Percentiles rank a stretch among this genome's conserved stretches.
These are phyloP conservation scores for Lunasporangiospora selenospora DNA, from an alignment of 192 early-diverging fungal genomes.

Conservation along the genomic window DNA sequence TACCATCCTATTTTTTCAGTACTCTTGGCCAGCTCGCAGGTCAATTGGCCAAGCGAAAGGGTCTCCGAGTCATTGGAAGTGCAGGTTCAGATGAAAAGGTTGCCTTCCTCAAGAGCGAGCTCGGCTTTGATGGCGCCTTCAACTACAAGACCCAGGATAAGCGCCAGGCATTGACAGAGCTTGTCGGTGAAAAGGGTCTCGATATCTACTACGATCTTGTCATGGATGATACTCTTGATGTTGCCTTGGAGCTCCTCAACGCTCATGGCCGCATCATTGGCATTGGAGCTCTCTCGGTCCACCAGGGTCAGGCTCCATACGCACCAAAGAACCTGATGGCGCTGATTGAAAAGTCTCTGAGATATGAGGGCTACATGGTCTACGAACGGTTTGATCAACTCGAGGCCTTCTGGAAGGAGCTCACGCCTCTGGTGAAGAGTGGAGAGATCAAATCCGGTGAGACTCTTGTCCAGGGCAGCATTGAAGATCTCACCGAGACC, in stretches of 20 bases:
- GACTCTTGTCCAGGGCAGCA: neutral
- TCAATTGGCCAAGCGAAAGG: conserved; percentile 79
- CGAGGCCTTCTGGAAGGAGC: conserved; percentile 16
- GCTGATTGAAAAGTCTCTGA: conserved; percentile 12
- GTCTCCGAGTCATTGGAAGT: conserved; percentile 83
- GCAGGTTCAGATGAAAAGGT: conserved; percentile 89
- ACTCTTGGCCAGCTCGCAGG: conserved; percentile 74
- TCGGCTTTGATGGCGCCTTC: conserved; percentile 85
- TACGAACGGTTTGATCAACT: conserved; percentile 9
- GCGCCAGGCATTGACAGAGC: neutral
- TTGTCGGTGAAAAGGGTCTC: conserved; percentile 42
- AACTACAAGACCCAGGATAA: conserved; percentile 80
- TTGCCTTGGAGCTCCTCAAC: conserved; percentile 33
- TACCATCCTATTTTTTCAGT: conserved; percentile 31
- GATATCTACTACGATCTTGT: conserved; percentile 92
- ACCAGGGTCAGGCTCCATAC: neutral
- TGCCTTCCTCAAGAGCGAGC: conserved; percentile 62
- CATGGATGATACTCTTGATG: conserved; percentile 48
- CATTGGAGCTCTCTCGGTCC: conserved; percentile 3
- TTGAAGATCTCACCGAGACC: conserved; percentile 1
- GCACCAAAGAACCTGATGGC: conserved; percentile 3
- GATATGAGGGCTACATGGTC: conserved; percentile 4
- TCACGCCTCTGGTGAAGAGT: conserved; percentile 20
- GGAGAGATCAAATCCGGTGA: conserved; percentile 13
- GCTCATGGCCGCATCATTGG: conserved; percentile 9